Evolutionary conservation across 176 grass and related monocot genomes (phyloP).

Genomic region (Rhynchospora pubera): DNA sequence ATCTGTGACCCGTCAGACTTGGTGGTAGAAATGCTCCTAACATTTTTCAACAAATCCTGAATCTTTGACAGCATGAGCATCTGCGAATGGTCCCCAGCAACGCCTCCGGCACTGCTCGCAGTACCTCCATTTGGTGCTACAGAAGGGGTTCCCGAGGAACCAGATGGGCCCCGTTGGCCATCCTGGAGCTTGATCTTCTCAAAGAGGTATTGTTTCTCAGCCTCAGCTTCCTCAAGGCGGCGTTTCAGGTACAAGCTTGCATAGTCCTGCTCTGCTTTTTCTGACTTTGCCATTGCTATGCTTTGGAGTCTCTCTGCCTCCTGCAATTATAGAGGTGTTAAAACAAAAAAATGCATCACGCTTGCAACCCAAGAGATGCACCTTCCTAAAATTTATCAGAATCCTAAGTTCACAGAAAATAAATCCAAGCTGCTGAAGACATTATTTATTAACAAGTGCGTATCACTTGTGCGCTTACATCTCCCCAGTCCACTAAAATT

Average conservation of each 20-base stretch:
- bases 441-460: neutral
- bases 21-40: constrained; percentile 28
- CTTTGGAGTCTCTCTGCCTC: constrained; percentile 72
- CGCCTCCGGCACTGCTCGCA: constrained; percentile 14
- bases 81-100: constrained; percentile 24
- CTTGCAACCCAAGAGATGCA: neutral
- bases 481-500: neutral
- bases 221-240: constrained; percentile 77
- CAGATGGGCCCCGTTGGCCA: constrained; percentile 29
- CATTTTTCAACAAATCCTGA: constrained; percentile 78
- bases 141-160: neutral
- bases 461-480: neutral
- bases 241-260: constrained; percentile 73
- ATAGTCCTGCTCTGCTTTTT: constrained; percentile 71
- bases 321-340: constrained; percentile 15
- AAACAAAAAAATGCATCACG: neutral
- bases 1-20: constrained; percentile 46
- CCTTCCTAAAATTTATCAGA: neutral
- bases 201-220: constrained; percentile 71
- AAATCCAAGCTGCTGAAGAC: neutral
- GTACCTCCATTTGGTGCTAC: constrained; percentile 15
- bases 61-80: constrained; percentile 75
- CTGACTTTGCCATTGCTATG: constrained; percentile 52
- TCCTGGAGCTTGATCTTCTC: constrained; percentile 88
- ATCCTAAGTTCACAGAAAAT: neutral